Base-by-base conservation (phyloP, 1,284 basidiomycete genomes). In the Cerioporus squamosus region DNA sequence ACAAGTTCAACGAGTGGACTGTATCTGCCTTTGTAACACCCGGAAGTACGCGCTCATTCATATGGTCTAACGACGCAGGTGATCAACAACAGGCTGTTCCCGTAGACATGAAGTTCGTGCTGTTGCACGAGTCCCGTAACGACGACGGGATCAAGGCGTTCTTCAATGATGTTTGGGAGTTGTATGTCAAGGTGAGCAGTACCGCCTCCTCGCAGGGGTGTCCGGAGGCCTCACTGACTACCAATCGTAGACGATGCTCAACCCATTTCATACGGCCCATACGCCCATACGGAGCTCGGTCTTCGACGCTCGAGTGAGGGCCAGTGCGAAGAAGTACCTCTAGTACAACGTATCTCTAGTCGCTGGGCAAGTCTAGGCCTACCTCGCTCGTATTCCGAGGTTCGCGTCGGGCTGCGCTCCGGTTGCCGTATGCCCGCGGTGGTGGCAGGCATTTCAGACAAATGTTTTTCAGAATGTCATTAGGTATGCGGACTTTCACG, bases 1-100 rank as follows among this genome's bases (percentile, higher is more conserved):
- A 98, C 81, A 93, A 90, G 76, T 96, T 97, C 78, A 97, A 98
- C 71, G 96, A 98, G 72, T 98, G 96, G 95, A 95, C 86, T 2
- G 88, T 97, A 20, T 97, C 95, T 9, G 94, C 93, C 29, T 98
- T 97, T 75, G 81, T 97, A 17, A 97, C 95, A 1, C 89, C 94
- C 3, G 92, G 91, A 63, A 97, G 95, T 97, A 75, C 78, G 93
- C 77, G 51, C 26, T 42, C 46, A 18, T 22, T 17, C 24, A 17
- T 54, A 18, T 49, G 20, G 46, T 12, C 15, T 24, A 26, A 42
- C 39, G 57, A 52, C 47, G 43, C 38, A 47, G 45, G 40, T 57
- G 45, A 59, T 61, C 33, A 36, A 36, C 33, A 36, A 36, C 33
- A 36, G 62, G 51, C 66, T 50, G n/a, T 53, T n/a, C n/a, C 51